phyloP scores from a whole-genome alignment of 2,329 filamentous ascomycete genomes.

The Scortechinia acanthostroma region DNA sequence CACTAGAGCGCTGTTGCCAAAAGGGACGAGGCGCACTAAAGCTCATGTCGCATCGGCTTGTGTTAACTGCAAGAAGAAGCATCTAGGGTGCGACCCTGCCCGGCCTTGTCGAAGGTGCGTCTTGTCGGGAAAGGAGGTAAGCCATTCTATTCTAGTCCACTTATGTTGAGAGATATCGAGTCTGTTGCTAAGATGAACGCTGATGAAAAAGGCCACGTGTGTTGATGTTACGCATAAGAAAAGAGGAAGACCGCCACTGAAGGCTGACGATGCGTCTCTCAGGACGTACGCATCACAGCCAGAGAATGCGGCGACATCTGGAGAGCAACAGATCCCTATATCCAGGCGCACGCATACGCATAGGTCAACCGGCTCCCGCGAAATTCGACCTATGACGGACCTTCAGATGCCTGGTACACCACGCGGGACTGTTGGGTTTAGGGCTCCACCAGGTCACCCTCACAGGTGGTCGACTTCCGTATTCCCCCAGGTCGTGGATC shows the following conservation, averaged over 20 bases:
- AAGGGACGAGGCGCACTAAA: constrained; percentile 19
- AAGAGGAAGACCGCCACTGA: constrained; percentile 39
- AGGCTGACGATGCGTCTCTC: constrained; percentile 22
- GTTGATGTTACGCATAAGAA: constrained; percentile 49
- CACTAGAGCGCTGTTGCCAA: not conserved
- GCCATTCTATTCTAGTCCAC: too few relatives aligned
- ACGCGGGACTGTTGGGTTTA: not conserved
- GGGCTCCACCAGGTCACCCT: not conserved
- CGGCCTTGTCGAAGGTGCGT: constrained; percentile 42
- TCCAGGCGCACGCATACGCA: not conserved
- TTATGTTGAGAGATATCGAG: too few relatives aligned
- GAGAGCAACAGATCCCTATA: not conserved
- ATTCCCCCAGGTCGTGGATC: not conserved
- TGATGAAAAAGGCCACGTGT: constrained; percentile 41
- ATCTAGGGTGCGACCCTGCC: constrained; percentile 20
- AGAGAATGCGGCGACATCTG: not conserved
- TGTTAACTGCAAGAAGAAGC: constrained; percentile 46
- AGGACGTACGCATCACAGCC: not conserved
- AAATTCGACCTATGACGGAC: not conserved
- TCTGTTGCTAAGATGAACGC: too few relatives aligned
- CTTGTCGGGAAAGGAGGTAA: constrained; percentile 31
- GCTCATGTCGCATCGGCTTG: constrained; percentile 45
- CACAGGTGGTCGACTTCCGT: not conserved
- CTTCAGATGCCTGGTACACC: not conserved
- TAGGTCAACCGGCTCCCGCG: not conserved